phyloP scores from a whole-genome alignment of 257 asterid genomes.

The Oldenlandia corymbosa region DNA sequence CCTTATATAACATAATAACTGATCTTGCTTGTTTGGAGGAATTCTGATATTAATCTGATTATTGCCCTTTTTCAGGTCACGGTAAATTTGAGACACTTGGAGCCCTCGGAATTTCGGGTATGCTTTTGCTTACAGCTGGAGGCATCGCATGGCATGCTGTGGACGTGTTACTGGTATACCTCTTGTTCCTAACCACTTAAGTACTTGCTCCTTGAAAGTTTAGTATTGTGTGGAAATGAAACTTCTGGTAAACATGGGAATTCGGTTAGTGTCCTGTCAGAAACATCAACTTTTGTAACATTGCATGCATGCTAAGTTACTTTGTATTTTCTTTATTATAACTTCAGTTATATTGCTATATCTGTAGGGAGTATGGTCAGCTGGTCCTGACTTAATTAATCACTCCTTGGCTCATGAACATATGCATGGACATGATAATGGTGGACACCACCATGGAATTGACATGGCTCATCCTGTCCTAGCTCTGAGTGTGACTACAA shows the following conservation, averaged over 20 bases:
- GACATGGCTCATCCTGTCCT: constrained; percentile 90
- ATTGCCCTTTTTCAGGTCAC: constrained; percentile 58
- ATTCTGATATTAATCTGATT: constrained; percentile 20
- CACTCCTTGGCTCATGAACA: constrained; percentile 47
- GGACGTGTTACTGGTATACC: constrained; percentile 57
- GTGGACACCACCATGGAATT: constrained; percentile 75
- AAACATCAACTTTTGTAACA: background rate
- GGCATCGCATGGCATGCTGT: constrained; percentile 97
- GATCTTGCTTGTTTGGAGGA: too few relatives aligned
- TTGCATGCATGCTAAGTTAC: too few relatives aligned
- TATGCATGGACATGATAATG: constrained; percentile 36
- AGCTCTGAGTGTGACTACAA: constrained; percentile 71
- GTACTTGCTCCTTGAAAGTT: background rate
- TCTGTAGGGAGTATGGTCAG: constrained; percentile 57
- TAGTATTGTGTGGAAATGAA: constrained; percentile 1
- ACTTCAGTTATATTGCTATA: too few relatives aligned
- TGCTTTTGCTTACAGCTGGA: constrained; percentile 90
- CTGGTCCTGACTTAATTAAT: constrained; percentile 60
- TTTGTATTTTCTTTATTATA: too few relatives aligned
- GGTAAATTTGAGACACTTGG: constrained; percentile 97
- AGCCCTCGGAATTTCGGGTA: constrained; percentile 82
- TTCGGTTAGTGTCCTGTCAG: background rate
- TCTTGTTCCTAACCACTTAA: constrained; percentile 8
- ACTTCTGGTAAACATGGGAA: background rate
- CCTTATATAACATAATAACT: too few relatives aligned